Conservation (phyloP, 2,329 filamentous ascomycete species). For the Apiospora phragmitis region DNA sequence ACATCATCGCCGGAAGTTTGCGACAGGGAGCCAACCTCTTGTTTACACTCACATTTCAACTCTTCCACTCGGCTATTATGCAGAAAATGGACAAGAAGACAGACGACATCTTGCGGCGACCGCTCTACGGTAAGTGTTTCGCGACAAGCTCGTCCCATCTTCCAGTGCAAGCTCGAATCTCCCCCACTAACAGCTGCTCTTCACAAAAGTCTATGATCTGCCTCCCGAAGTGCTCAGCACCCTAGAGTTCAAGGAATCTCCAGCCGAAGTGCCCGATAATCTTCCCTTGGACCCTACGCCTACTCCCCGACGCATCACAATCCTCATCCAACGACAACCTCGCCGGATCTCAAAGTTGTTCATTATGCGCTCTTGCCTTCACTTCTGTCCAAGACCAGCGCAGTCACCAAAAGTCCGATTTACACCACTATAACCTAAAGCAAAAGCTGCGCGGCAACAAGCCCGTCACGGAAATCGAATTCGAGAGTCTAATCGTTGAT, state of each 20-base stretch:
- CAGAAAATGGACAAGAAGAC: slow-evolving; percentile 16
- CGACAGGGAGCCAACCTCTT: not conserved
- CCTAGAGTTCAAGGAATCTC: slow-evolving; percentile 56
- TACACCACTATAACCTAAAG: slow-evolving; percentile 94
- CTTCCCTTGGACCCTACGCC: not conserved
- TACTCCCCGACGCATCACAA: slow-evolving; percentile 21
- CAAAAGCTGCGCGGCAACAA: slow-evolving; percentile 76
- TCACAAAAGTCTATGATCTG: slow-evolving; percentile 72
- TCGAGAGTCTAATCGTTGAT: slow-evolving; percentile 81
- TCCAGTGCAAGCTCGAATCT: not conserved
- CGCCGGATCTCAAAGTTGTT: slow-evolving; percentile 73
- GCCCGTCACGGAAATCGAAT: slow-evolving; percentile 77
- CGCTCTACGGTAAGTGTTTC: slow-evolving; percentile 36
- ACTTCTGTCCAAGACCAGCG: slow-evolving; percentile 76
- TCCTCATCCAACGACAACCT: slow-evolving; percentile 37
- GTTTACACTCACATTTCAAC: not conserved
- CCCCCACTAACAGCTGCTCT: slow-evolving; percentile 20
- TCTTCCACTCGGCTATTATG: not conserved
- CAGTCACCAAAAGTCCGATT: slow-evolving; percentile 82
- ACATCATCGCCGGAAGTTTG: not conserved
- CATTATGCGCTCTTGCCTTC: slow-evolving; percentile 75
- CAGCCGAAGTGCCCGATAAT: slow-evolving; percentile 14
- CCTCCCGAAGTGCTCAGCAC: slow-evolving; percentile 71
- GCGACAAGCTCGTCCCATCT: not conserved
- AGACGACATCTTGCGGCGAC: slow-evolving; percentile 37